These are phyloP conservation scores for Pyrenopolyporus hunteri DNA, from an alignment of 495 filamentous ascomycete species.

Conservation along the genomic window DNA sequence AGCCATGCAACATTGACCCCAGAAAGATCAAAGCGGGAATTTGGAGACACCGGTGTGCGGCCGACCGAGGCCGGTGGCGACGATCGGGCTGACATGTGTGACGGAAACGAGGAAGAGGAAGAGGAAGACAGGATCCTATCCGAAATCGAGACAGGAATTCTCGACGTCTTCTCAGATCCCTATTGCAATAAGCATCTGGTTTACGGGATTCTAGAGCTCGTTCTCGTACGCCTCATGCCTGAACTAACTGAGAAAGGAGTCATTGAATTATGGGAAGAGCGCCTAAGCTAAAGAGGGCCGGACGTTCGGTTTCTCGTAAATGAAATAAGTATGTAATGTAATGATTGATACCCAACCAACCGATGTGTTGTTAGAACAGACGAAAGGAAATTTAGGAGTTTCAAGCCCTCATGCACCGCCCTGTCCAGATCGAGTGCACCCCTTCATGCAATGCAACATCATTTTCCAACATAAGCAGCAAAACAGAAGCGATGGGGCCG, in stretches of 20 bases:
- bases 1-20: slow-evolving; percentile 47
- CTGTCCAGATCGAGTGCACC: slow-evolving; percentile 32
- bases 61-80: slow-evolving; percentile 39
- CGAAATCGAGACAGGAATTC: slow-evolving; percentile 60
- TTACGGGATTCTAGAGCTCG: slow-evolving; percentile 75
- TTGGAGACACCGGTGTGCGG: slow-evolving; percentile 40
- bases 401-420: slow-evolving; percentile 36
- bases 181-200: slow-evolving; percentile 92
- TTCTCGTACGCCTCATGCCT: slow-evolving; percentile 79
- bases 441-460: slow-evolving; percentile 37
- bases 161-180: slow-evolving; percentile 77
- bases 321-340: slow-evolving; percentile 37
- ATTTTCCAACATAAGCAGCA: slow-evolving; percentile 26
- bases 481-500: slow-evolving; percentile 19
- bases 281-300: slow-evolving; percentile 57
- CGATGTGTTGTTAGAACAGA: slow-evolving; percentile 17
- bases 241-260: slow-evolving; percentile 80
- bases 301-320: slow-evolving; percentile 33
- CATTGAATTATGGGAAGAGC: slow-evolving; percentile 72
- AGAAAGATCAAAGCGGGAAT: slow-evolving; percentile 49
- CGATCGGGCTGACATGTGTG: slow-evolving; percentile 39
- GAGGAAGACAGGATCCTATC: slow-evolving; percentile 47
- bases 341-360: slow-evolving; percentile 40
- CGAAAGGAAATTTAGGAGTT: slow-evolving; percentile 24
- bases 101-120: slow-evolving; percentile 41